A percentile compares a stretch with the other conserved stretches of the same genome.
These are phyloP conservation scores for Cicer yamashitae DNA, from an alignment of 306 rosid species.

Conservation along the genomic window DNA sequence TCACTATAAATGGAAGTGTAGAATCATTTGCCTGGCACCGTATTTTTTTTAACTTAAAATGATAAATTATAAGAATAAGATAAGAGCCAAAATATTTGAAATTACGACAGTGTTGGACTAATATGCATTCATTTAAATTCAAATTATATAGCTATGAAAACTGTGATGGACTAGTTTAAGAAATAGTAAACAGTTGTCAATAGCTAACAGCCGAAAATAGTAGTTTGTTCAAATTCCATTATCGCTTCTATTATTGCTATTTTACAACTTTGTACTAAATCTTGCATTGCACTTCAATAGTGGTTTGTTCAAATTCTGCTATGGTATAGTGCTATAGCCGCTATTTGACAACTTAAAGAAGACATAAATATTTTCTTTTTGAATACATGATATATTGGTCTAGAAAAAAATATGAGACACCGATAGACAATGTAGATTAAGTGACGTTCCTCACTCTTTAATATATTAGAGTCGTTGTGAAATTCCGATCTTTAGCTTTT, in stretches of 20 bases:
- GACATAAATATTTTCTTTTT: not conserved
- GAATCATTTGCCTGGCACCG: too few species aligned
- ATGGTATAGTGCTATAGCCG: too few species aligned
- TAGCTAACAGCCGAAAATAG: too few species aligned
- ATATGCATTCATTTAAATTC: not conserved
- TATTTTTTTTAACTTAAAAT: not conserved
- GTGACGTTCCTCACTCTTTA: not conserved
- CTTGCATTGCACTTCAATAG: too few species aligned
- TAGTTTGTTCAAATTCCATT: too few species aligned
- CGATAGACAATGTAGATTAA: not conserved
- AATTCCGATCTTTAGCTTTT: constrained; percentile 20
- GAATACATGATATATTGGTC: not conserved
- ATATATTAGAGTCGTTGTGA: not conserved
- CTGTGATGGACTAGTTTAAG: not conserved
- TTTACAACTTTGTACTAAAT: too few species aligned
- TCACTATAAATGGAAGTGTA: not conserved
- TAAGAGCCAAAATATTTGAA: not conserved
- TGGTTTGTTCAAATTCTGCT: too few species aligned
- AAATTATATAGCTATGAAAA: not conserved
- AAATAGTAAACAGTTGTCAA: not conserved
- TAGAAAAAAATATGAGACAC: not conserved
- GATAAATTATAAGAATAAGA: not conserved
- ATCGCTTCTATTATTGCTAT: too few species aligned
- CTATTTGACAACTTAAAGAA: not conserved
- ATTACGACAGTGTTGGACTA: not conserved